Percentiles rank a stretch among this genome's conserved stretches.
These are phyloP conservation scores for Sanghuangporus weigelae DNA, from an alignment of 1,284 basidiomycete genomes.

Conservation along the genomic window DNA sequence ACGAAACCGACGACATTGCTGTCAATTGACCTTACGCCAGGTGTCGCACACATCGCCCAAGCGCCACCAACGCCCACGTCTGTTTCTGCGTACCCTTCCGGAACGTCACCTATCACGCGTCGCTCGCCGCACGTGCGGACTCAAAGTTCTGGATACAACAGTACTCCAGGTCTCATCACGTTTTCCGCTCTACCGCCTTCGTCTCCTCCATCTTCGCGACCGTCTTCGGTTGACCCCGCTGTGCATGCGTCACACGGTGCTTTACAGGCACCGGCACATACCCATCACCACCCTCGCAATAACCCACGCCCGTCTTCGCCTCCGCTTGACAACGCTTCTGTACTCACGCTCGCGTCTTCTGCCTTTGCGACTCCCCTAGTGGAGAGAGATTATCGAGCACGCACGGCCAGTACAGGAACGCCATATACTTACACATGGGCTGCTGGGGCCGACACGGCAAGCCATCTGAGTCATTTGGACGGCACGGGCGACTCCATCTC, in stretches of 20 bases:
- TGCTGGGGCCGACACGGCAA: conserved; percentile 38
- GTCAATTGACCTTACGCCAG: conserved; percentile 76
- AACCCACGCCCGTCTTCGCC: conserved; percentile 90
- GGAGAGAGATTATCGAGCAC: conserved; percentile 27
- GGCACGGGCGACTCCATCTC: conserved; percentile 61
- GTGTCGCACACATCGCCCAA: conserved; percentile 90
- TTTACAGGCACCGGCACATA: conserved; percentile 82
- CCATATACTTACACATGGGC: conserved; percentile 26
- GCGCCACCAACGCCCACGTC: conserved; percentile 53
- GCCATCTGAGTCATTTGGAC: conserved; percentile 42
- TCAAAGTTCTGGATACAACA: conserved; percentile 47
- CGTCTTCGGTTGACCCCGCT: conserved; percentile 27
- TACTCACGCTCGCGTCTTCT: conserved; percentile 89
- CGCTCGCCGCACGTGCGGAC: conserved; percentile 53
- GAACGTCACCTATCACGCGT: conserved; percentile 33
- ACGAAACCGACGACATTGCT: conserved; percentile 95
- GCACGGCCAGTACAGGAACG: not conserved
- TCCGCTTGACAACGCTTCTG: conserved; percentile 86
- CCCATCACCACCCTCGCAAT: conserved; percentile 87
- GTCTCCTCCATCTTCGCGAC: conserved; percentile 42
- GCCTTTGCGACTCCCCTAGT: conserved; percentile 71
- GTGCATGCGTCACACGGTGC: conserved; percentile 26
- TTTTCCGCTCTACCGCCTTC: conserved; percentile 61
- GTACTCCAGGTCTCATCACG: conserved; percentile 52
- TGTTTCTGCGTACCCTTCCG: conserved; percentile 11